A percentile compares a stretch with the other conserved stretches of the same genome.
These are phyloP conservation scores for Aspergillus aculeatus DNA, from an alignment of 2,329 filamentous ascomycete genomes.

Conservation along the genomic window DNA sequence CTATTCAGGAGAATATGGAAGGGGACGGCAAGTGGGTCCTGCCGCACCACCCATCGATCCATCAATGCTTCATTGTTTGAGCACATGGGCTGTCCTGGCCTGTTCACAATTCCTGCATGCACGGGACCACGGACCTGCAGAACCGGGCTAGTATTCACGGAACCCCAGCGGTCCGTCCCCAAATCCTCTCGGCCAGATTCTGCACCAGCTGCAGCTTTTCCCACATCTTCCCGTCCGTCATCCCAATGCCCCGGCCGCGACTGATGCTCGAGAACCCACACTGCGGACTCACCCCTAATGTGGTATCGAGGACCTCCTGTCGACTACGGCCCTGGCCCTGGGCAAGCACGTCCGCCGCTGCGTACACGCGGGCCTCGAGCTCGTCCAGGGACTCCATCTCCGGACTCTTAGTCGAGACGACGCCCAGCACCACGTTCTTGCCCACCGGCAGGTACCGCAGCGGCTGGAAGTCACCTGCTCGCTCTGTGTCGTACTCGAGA, in stretches of 20 bases:
- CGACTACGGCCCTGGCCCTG: constrained; percentile 60
- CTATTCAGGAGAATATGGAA: background rate
- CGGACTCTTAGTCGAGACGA: constrained; percentile 59
- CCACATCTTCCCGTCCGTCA: constrained; percentile 65
- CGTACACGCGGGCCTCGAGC: constrained; percentile 53
- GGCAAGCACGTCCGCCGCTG: constrained; percentile 63
- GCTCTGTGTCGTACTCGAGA: constrained; percentile 62
- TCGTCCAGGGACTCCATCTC: constrained; percentile 58
- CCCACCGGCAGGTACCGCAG: constrained; percentile 55
- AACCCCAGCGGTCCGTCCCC: background rate
- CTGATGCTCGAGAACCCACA: constrained; percentile 64
- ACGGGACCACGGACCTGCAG: no score
- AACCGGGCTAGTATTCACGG: no score
- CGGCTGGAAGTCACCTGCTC: constrained; percentile 62
- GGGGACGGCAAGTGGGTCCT: background rate
- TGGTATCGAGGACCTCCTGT: constrained; percentile 63
- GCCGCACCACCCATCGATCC: background rate
- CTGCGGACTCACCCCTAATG: constrained; percentile 63
- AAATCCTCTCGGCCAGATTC: constrained; percentile 55
- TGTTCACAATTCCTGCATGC: no score
- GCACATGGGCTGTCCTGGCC: background rate
- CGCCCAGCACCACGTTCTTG: constrained; percentile 60
- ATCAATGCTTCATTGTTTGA: background rate
- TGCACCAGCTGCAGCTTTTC: constrained; percentile 68
- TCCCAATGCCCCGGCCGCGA: constrained; percentile 54